Evolutionary conservation across 139 green algal species (phyloP), one percentile per base, ranked within the genome.

Genomic region (Yamagishiella unicocca): DNA sequence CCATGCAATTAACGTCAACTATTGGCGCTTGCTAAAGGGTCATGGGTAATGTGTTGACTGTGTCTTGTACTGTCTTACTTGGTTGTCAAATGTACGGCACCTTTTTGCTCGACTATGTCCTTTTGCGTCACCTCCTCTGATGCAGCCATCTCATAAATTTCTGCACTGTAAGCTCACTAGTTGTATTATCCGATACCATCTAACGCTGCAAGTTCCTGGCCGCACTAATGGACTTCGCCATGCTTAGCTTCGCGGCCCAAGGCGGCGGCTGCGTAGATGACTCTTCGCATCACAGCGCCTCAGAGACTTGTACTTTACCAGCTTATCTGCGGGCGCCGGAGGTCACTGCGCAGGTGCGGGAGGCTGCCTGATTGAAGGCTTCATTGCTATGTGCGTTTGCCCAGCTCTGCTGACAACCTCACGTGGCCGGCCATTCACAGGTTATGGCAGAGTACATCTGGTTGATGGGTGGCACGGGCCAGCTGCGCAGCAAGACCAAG

Each of bases 401-500:
- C 50, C 35, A 76, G 67, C 22, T 46, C 25, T 53, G n/a, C 70
- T 78, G 8, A 12, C 50, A 17, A 12, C 50, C 17, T 58, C 50
- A 58, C 12, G 17, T 58, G 12, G 50, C 50, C 14, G 17, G 3
- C 4, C 33, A 33, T 38, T 55, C 31, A 61, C 84, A 95, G 93
- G 66, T 90, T 2, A 85, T 95, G 68, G 91, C 89, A 0, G 93
- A 96, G 82, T 96, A 96, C 64, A 89, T 96, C 24, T 96, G 91
- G 90, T 22, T 96, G 0, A 84, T 87, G 3, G 85, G 87, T 22
- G 86, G 76, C 1, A 88, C 89, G 6, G 81, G 79, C 25, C 91
- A 95, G 73, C 85, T 95, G 29, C 85, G 85, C 29, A 88, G 58
- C 85, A 90, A 89, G 46, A 88, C 90, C 27, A 84, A 62, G 82